Conservation (phyloP, 225 moss, liverwort and hornwort species). For the Pleurozium schreberi region DNA sequence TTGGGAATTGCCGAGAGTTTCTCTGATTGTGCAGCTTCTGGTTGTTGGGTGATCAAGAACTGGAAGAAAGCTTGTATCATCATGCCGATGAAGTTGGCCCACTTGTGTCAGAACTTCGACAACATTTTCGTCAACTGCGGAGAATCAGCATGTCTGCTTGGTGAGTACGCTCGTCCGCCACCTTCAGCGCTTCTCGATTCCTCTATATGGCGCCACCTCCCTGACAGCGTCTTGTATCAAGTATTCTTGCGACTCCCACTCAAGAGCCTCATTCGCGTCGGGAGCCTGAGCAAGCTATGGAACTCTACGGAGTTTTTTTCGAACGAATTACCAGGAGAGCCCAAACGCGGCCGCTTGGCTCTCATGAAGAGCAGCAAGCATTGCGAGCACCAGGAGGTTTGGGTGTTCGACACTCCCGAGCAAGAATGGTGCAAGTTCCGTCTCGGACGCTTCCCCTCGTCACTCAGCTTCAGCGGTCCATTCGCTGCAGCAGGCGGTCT, state of each 20-base stretch:
- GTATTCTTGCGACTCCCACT: slow-evolving; percentile 24
- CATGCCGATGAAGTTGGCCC: slow-evolving; percentile 7
- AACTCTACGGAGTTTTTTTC: slow-evolving; percentile 11
- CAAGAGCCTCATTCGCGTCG: slow-evolving; percentile 17
- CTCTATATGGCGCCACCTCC: slow-evolving; percentile 15
- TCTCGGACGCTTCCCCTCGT: slow-evolving; percentile 5
- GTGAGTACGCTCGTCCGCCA: background rate
- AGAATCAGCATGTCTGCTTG: background rate
- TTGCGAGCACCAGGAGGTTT: slow-evolving; percentile 16
- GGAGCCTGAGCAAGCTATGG: slow-evolving; percentile 26
- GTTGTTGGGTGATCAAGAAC: background rate
- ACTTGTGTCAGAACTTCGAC: background rate
- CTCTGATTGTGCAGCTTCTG: background rate
- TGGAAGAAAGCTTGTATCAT: background rate
- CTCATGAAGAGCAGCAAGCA: slow-evolving; percentile 2
- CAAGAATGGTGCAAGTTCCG: slow-evolving; percentile 42
- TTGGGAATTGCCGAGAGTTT: background rate
- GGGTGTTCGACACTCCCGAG: slow-evolving; percentile 29
- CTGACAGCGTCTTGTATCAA: slow-evolving; percentile 15
- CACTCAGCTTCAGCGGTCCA: slow-evolving; percentile 7
- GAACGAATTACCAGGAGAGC: background rate
- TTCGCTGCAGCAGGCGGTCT: slow-evolving; percentile 29
- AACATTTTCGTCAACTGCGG: background rate
- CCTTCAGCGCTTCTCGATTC: slow-evolving; percentile 3
- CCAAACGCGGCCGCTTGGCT: slow-evolving; percentile 1